Evolutionary conservation across 2,329 filamentous ascomycete genomes (phyloP), one percentile per base, ranked within the genome.

Genomic region (Xylaria sp.): DNA sequence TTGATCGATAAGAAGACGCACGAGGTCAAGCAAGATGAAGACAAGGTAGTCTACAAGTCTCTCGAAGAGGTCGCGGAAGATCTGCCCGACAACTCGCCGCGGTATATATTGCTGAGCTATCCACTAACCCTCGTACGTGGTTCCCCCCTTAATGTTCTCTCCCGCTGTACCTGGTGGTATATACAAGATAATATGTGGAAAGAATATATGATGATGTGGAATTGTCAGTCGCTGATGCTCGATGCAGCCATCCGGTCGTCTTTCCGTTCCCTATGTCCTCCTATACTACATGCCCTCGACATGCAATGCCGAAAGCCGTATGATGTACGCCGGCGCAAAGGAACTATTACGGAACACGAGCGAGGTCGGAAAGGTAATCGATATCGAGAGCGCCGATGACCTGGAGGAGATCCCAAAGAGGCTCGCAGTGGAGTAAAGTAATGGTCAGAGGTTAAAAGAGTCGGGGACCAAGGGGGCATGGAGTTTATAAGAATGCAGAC

Each of bases 261-360:
- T 94, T 52, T 92, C 93, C 5, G 94, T 97, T 2, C 96, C 96
- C 10, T 99, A 99, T 80, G 94, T 98, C 56, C 89, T 98, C 79
- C 84, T 99, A 25, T 98, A 97, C 85, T 98, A 97, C 83, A 89
- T 98, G 25, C 96, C 96, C 8, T 92, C 91, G 61, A 98, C 95
- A 58, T 96, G 93, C 83, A 98, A 97, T 80, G 89, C 87, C 74
- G 92, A 94, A 78, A 85, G 92, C 78, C 90, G 93, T 74, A 98
- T 98, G 96, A 84, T 96, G 79, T 99, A 98, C 80, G 96, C 96
- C 37, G 92, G 94, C 48, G 96, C 96, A 52, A 97, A 98, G 82
- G 96, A 99, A 83, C 82, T 98, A 80, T 94, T 98, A 91, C 90
- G 94, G 73, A 97, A 93, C 78, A 97, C 93, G 64, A 93, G 93